These are phyloP conservation scores for Rhodomyrtus psidioides DNA, from an alignment of 441 rosid species.

Conservation along the genomic window DNA sequence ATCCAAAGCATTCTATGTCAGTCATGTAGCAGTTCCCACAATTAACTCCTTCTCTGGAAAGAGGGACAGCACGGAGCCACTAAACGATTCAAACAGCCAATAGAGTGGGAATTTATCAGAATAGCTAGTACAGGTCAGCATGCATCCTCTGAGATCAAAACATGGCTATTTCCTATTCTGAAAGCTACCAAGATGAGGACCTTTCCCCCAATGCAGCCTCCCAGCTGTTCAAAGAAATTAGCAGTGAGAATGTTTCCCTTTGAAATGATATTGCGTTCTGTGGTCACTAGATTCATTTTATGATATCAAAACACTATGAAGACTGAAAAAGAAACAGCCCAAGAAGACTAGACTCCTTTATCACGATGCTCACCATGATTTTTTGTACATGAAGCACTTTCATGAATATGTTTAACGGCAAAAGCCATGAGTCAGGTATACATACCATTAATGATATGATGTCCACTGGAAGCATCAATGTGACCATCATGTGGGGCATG, in stretches of 20 bases:
- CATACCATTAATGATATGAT: constrained; percentile 33
- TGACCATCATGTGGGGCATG: constrained; percentile 26
- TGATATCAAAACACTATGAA: neutral
- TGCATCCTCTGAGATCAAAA: neutral
- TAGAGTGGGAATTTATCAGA: neutral
- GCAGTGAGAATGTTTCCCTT: neutral
- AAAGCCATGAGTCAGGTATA: neutral
- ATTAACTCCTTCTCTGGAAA: neutral
- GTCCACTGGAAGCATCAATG: constrained; percentile 14
- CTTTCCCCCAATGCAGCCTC: neutral
- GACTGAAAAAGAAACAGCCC: neutral
- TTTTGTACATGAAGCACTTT: neutral
- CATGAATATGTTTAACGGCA: neutral
- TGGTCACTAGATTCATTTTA: neutral
- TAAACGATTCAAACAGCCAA: neutral
- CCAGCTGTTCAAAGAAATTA: neutral
- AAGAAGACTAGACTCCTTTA: neutral
- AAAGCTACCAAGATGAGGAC: neutral
- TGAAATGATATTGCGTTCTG: neutral
- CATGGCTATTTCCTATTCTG: neutral
- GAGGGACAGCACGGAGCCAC: neutral
- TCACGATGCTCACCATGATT: neutral
- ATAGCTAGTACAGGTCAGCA: neutral
- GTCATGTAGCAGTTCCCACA: fast-evolving
- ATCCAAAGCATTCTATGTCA: neutral